Percentiles rank a stretch among this genome's conserved stretches.
Evolutionary conservation across 805 yeast genomes (phyloP).

Genomic region (Candida silvatica): DNA sequence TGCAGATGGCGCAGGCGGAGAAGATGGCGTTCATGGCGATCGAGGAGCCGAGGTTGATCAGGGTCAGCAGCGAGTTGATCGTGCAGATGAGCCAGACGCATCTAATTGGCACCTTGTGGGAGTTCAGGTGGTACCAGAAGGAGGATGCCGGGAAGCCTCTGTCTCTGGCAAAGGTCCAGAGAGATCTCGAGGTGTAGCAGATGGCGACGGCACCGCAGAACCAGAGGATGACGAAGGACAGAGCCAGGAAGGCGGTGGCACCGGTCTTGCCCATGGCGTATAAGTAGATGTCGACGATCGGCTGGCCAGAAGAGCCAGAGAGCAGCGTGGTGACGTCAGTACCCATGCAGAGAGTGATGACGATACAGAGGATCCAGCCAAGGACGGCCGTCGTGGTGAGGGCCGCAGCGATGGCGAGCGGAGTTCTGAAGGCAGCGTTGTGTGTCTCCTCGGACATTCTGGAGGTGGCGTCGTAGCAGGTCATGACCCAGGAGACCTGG

Average conservation of each 20-base stretch:
- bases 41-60: slow-evolving; percentile 33
- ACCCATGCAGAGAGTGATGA: slow-evolving; percentile 36
- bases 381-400: slow-evolving; percentile 38
- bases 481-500: slow-evolving; percentile 53
- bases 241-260: slow-evolving; percentile 41
- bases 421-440: slow-evolving; percentile 46
- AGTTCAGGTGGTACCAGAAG: slow-evolving; percentile 31
- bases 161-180: slow-evolving; percentile 52
- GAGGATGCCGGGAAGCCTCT: slow-evolving; percentile 40
- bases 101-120: slow-evolving; percentile 32
- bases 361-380: slow-evolving; percentile 42
- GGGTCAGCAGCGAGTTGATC: slow-evolving; percentile 33
- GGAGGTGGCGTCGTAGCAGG: slow-evolving; percentile 46
- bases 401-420: slow-evolving; percentile 50
- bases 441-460: slow-evolving; percentile 49
- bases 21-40: slow-evolving; percentile 47
- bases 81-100: slow-evolving; percentile 35
- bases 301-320: slow-evolving; percentile 33
- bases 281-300: slow-evolving; percentile 42
- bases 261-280: slow-evolving; percentile 45
- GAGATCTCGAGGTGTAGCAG: slow-evolving; percentile 41
- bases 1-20: slow-evolving; percentile 44
- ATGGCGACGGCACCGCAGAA: slow-evolving; percentile 45
- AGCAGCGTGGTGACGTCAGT: slow-evolving; percentile 28
- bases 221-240: slow-evolving; percentile 41